Evolutionary conservation across 305 asterid genomes (phyloP), one percentile per base, ranked within the genome.

Genomic region (Euphrasia arctica): DNA sequence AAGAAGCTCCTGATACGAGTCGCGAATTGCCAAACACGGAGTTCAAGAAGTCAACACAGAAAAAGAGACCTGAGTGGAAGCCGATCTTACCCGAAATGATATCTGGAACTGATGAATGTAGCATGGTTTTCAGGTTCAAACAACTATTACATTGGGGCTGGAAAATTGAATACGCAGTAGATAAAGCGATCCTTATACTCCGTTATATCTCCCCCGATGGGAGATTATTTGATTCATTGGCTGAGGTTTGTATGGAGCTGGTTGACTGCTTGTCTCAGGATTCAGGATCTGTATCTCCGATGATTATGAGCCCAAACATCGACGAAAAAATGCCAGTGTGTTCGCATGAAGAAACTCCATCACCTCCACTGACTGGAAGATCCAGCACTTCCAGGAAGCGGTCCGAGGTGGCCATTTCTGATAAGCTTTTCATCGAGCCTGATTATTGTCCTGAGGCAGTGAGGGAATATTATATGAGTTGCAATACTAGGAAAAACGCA

Each of bases 121-220:
- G 28, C 5, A 42, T 64, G 75, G 18, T n/a, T 12, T 10, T 4
- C 51, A 73, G 56, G 62, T 67, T 4, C 27, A 47, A 72, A 25
- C 97, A 91, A 81, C 80, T 94, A n/a, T 68, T 76, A 51, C 43
- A 66, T 73, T 56, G 78, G 75, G 87, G 86, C 58, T 94, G 98
- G 97, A 78, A 72, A 58, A 63, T 91, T 25, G 83, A 81, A 61
- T 73, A 5, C 61, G 32, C 34, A 4, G 36, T 7, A 31, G 77
- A 66, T 48, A 13, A 27, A 2, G 9, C 0, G 5, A n/a, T 3
- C 8, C n/a, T 3, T 10, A 78, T 76, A 45, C 15, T 70, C 51
- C 85, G 87, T 34, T 88, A 82, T 36, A 4, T 62, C 62, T 77
- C 95, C 28, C 97, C 97, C 5, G 61, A 67, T 1, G 81, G 83